A percentile compares a stretch with the other conserved stretches of the same genome.
Conservation (phyloP, 768 basidiomycete genomes). For the Pleurotus salmoneostramineus region DNA sequence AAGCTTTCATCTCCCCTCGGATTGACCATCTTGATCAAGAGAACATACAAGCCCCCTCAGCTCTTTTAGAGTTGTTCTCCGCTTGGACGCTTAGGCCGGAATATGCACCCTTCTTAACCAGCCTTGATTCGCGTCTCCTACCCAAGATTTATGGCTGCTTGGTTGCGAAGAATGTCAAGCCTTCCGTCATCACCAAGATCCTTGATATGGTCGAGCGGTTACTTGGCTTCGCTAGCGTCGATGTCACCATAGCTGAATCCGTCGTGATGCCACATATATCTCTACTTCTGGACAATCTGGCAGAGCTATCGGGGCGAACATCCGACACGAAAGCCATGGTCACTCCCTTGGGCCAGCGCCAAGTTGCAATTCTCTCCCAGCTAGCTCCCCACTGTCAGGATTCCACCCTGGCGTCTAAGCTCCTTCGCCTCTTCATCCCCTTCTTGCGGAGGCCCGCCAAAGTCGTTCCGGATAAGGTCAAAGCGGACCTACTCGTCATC, state of each 20-base stretch:
- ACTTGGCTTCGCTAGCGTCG: slow-evolving; percentile 48
- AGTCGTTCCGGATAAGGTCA: slow-evolving; percentile 80
- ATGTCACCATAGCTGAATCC: slow-evolving; percentile 41
- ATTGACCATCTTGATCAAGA: slow-evolving; percentile 71
- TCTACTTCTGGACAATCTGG: slow-evolving; percentile 66
- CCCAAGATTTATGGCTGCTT: slow-evolving; percentile 82
- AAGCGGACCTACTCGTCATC: slow-evolving; percentile 76
- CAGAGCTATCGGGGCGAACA: slow-evolving; percentile 61
- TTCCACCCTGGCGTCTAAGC: slow-evolving; percentile 63
- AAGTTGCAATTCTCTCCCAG: slow-evolving; percentile 76
- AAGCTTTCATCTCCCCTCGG: slow-evolving; percentile 77
- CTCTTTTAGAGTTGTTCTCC: slow-evolving; percentile 81
- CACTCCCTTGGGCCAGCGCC: slow-evolving; percentile 71
- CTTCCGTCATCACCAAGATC: slow-evolving; percentile 71
- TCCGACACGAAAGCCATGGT: slow-evolving; percentile 47
- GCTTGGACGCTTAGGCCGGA: slow-evolving; percentile 63
- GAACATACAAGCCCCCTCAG: slow-evolving; percentile 90
- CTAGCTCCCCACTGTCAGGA: slow-evolving; percentile 74
- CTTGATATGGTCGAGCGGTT: slow-evolving; percentile 84
- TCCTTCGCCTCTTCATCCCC: slow-evolving; percentile 73
- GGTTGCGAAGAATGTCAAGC: slow-evolving; percentile 80
- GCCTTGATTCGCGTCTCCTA: slow-evolving; percentile 64
- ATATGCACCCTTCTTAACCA: slow-evolving; percentile 60
- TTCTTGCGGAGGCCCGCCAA: slow-evolving; percentile 75
- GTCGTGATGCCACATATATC: slow-evolving; percentile 72